Conservation (phyloP, 2,329 filamentous ascomycete genomes). For the Venturia carpophila region DNA sequence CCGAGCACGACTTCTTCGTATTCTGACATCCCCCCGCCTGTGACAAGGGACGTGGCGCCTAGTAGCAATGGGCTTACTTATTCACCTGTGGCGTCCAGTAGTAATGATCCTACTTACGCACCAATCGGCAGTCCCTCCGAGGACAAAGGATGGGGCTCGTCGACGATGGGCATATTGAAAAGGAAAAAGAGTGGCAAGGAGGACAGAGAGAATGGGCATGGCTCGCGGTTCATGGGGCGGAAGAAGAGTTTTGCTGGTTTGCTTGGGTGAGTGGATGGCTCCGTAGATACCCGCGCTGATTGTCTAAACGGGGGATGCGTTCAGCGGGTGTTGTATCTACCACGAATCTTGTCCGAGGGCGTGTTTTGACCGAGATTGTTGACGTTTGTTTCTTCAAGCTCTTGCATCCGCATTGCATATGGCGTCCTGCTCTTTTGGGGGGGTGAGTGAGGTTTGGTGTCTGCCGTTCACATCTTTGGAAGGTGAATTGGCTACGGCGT, state of each 20-base stretch:
- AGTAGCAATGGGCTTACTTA: neutral
- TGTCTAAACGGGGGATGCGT: too few species aligned
- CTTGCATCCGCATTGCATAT: too few species aligned
- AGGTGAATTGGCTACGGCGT: too few species aligned
- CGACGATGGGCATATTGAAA: neutral
- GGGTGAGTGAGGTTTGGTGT: too few species aligned
- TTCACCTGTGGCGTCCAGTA: neutral
- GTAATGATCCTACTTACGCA: neutral
- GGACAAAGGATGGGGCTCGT: neutral
- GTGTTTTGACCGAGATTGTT: too few species aligned
- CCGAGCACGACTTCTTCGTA: neutral
- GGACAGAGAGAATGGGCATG: slow-evolving; percentile 36
- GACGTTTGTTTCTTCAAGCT: too few species aligned
- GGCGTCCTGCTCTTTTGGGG: too few species aligned
- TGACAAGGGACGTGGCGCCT: neutral
- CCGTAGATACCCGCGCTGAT: neutral
- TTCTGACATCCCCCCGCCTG: neutral
- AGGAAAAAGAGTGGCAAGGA: slow-evolving; percentile 28
- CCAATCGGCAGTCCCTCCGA: neutral
- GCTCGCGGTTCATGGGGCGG: slow-evolving; percentile 44
- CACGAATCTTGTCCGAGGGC: too few species aligned
- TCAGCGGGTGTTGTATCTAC: too few species aligned
- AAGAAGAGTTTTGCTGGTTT: slow-evolving; percentile 47
- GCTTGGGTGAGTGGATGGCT: neutral
- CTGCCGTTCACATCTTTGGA: too few species aligned